phyloP scores from a whole-genome alignment of 75 land plant species.

The Cryptomeria japonica region DNA sequence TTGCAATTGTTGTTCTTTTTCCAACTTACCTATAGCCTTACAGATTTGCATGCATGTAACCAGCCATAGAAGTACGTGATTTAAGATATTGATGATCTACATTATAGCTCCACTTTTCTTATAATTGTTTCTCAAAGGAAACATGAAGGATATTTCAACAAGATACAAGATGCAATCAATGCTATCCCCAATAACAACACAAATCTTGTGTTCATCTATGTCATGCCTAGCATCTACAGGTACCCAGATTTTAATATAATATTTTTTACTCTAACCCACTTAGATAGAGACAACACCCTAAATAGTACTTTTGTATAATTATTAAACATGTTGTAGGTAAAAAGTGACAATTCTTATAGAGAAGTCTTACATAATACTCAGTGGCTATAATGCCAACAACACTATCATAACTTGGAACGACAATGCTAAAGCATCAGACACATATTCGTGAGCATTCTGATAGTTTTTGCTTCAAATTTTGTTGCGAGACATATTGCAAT shows the following conservation, averaged over 20 bases:
- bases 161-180: conserved; percentile 53
- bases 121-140: conserved; percentile 34
- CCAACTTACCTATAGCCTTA: no score
- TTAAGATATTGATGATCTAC: no score
- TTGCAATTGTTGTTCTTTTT: no score
- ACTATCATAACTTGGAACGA: background rate
- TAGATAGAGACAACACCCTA: no score
- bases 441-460: background rate
- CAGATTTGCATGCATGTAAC: no score
- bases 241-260: background rate
- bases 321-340: background rate
- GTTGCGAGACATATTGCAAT: background rate
- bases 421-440: background rate
- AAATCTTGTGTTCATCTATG: conserved; percentile 23
- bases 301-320: no score
- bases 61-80: no score
- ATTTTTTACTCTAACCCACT: no score
- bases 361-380: background rate
- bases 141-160: conserved; percentile 34
- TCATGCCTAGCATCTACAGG: conserved; percentile 55
- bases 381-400: background rate
- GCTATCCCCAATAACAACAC: conserved; percentile 42
- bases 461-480: background rate
- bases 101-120: background rate
- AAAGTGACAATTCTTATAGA: background rate